Percentiles rank a stretch among this genome's conserved stretches.
phyloP scores from a whole-genome alignment of 2,329 filamentous ascomycete species.

The Albifimbria verrucaria region DNA sequence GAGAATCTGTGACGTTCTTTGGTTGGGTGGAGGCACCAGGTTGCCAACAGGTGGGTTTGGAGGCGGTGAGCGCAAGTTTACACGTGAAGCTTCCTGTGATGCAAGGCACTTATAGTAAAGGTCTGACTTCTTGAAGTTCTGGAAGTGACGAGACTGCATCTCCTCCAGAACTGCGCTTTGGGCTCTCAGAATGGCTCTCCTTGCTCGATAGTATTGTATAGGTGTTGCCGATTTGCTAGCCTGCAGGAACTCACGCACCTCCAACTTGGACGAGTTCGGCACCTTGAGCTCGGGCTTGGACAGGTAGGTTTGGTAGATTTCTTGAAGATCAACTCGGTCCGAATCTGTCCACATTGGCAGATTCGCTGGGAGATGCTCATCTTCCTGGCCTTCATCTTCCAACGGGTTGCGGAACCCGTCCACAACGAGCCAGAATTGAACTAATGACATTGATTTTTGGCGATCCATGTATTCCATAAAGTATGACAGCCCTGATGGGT shows the following conservation, averaged over 20 bases:
- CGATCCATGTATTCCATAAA: constrained; percentile 99
- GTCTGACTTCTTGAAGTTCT: constrained; percentile 87
- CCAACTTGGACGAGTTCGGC: constrained; percentile 62
- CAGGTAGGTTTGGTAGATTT: constrained; percentile 89
- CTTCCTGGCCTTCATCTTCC: constrained; percentile 67
- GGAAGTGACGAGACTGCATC: constrained; percentile 77
- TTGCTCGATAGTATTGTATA: constrained; percentile 77
- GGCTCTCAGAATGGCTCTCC: constrained; percentile 74
- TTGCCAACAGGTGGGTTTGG: not conserved
- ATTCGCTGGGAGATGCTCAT: constrained; percentile 60
- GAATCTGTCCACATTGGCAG: constrained; percentile 74
- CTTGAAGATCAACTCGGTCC: constrained; percentile 81
- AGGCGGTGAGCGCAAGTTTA: constrained; percentile 12
- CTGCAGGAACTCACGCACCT: constrained; percentile 74
- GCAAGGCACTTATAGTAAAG: constrained; percentile 95
- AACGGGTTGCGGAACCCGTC: constrained; percentile 93
- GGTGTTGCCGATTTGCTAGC: constrained; percentile 73
- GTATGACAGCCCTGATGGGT: constrained; percentile 87
- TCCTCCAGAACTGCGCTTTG: constrained; percentile 82
- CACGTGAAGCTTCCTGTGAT: constrained; percentile 67
- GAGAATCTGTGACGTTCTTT: constrained; percentile 24
- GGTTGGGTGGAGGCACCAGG: constrained; percentile 12
- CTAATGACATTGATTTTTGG: constrained; percentile 77
- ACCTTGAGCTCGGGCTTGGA: constrained; percentile 79
- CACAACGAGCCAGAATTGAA: constrained; percentile 98